Percentiles rank a stretch among this genome's conserved stretches.
Evolutionary conservation across 768 basidiomycete species (phyloP).

Genomic region (Amyloporia xantha): DNA sequence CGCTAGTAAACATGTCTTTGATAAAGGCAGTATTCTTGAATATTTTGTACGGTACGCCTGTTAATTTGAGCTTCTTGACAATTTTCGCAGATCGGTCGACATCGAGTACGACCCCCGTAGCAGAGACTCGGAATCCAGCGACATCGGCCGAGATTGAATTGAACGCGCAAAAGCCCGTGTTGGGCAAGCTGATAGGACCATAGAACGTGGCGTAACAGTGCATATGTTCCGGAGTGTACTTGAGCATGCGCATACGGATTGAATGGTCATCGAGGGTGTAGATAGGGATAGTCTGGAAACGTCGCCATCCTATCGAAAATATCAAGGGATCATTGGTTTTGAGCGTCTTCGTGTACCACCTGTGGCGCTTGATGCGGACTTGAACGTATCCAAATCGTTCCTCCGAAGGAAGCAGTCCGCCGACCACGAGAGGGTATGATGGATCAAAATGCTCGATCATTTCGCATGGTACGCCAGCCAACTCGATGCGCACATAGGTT

Average conservation of each 20-base stretch:
- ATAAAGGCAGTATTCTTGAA: constrained; percentile 99
- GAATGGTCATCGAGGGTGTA: constrained; percentile 97
- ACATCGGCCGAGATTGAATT: constrained; percentile 66
- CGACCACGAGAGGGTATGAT: constrained; percentile 82
- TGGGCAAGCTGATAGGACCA: constrained; percentile 85
- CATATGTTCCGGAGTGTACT: constrained; percentile 99
- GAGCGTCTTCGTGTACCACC: constrained; percentile 86
- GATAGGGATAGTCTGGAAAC: constrained; percentile 92
- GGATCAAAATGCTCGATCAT: constrained; percentile 93
- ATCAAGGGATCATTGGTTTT: constrained; percentile 98
- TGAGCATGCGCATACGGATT: constrained; percentile 98
- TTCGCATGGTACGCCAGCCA: constrained; percentile 80
- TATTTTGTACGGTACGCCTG: constrained; percentile 92
- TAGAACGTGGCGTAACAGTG: constrained; percentile 99
- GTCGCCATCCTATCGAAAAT: constrained; percentile 94
- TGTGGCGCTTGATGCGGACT: constrained; percentile 92
- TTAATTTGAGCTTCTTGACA: constrained; percentile 97
- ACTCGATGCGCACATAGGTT: constrained; percentile 87
- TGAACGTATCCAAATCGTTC: constrained; percentile 92
- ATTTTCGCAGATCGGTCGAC: constrained; percentile 90
- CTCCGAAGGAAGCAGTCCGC: constrained; percentile 85
- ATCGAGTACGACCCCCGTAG: constrained; percentile 92
- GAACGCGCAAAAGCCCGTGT: constrained; percentile 97
- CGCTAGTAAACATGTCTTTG: constrained; percentile 92
- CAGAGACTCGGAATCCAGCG: constrained; percentile 81